phyloP scores from a whole-genome alignment of 2,329 filamentous ascomycete genomes.

The Botrytis galanthina region DNA sequence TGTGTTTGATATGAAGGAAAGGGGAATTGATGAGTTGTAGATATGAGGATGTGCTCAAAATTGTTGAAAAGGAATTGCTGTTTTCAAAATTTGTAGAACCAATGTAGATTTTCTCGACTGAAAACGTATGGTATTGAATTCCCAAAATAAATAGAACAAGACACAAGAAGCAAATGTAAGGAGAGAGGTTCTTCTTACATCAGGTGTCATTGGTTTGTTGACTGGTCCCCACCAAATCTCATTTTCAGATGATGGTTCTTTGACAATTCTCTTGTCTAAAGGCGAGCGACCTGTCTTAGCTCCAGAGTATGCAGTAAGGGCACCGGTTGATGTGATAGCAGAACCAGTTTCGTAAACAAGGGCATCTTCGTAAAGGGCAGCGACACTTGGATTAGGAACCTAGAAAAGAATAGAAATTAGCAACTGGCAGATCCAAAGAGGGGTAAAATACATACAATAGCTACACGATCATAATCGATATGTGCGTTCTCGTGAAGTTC shows the following conservation, averaged over 20 bases:
- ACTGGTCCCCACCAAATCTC: slow-evolving; percentile 84
- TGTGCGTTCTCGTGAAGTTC: slow-evolving; percentile 96
- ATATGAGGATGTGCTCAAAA: neutral
- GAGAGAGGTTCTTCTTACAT: slow-evolving; percentile 62
- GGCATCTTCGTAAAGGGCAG: slow-evolving; percentile 97
- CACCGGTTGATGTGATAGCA: slow-evolving; percentile 93
- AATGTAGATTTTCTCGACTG: neutral
- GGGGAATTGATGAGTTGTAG: neutral
- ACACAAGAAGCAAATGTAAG: neutral
- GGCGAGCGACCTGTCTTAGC: slow-evolving; percentile 97
- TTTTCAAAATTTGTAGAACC: neutral
- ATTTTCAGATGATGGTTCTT: slow-evolving; percentile 84
- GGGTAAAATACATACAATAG: slow-evolving; percentile 69
- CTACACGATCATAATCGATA: slow-evolving; percentile 98
- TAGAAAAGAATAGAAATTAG: slow-evolving; percentile 35
- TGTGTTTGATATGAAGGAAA: neutral
- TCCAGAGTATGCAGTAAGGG: slow-evolving; percentile 94
- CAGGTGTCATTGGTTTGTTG: slow-evolving; percentile 97
- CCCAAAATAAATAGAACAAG: neutral
- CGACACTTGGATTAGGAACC: slow-evolving; percentile 82
- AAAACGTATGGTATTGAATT: neutral
- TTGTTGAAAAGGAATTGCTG: neutral
- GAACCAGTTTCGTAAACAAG: slow-evolving; percentile 97
- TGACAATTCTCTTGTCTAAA: slow-evolving; percentile 94
- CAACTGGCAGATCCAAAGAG: slow-evolving; percentile 15